Conservation (phyloP, 2,329 filamentous ascomycete species). For the Colletotrichum sp. region DNA sequence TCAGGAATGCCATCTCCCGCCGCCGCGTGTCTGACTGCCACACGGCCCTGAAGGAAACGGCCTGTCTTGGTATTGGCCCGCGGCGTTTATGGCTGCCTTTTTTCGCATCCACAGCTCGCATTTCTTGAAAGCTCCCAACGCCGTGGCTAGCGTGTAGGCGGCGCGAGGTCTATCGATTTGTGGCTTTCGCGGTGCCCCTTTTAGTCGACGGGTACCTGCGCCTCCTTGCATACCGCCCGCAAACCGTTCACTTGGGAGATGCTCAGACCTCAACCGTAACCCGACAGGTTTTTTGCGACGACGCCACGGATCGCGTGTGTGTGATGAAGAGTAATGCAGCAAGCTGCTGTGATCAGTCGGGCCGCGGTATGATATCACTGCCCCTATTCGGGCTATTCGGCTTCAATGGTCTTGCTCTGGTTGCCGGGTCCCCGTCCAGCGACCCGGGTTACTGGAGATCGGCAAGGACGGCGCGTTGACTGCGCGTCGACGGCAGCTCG, state of each 20-base stretch:
- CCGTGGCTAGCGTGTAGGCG: neutral
- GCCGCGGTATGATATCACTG: neutral
- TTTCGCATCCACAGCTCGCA: neutral
- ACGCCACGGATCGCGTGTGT: constrained; percentile 5
- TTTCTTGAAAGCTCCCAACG: neutral
- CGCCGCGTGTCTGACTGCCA: neutral
- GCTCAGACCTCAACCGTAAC: neutral
- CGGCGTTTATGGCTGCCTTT: neutral
- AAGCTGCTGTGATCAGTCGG: neutral
- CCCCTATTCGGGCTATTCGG: neutral
- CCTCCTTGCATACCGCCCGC: neutral
- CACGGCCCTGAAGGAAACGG: neutral
- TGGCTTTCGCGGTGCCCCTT: constrained; percentile 6
- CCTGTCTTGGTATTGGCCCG: neutral
- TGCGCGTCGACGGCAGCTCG: neutral
- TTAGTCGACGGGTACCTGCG: constrained; percentile 15
- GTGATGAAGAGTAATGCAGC: neutral
- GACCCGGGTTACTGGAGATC: neutral
- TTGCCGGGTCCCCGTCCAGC: neutral
- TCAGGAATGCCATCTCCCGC: neutral
- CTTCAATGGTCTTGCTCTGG: neutral
- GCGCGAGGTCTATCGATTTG: constrained; percentile 7
- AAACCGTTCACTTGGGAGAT: neutral
- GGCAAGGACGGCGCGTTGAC: neutral
- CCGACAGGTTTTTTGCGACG: neutral